Evolutionary conservation across 2,329 filamentous ascomycete species (phyloP).

Genomic region (Penicillium nordicum): DNA sequence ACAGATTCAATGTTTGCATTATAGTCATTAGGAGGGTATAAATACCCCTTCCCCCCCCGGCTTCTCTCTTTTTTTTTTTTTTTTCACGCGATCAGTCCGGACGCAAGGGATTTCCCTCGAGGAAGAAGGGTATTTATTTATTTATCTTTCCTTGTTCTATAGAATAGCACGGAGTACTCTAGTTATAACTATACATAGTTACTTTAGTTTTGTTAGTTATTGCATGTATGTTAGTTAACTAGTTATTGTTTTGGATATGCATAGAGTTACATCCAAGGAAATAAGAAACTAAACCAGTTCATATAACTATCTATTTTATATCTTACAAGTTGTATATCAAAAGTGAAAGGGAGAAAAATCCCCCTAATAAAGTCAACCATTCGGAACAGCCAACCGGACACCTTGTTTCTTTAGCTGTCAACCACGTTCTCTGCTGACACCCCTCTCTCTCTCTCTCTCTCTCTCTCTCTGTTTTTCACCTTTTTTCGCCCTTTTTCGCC

Average conservation of each 20-base stretch:
- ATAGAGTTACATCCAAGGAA: too few relatives aligned
- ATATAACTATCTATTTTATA: too few relatives aligned
- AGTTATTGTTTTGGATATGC: too few relatives aligned
- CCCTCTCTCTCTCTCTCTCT: not conserved
- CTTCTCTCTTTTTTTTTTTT: not conserved
- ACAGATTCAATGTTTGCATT: too few relatives aligned
- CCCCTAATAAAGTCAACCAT: not conserved
- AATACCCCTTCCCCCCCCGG: not conserved
- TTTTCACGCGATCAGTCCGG: constrained; percentile 5
- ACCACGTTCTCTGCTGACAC: constrained; percentile 8
- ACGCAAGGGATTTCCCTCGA: constrained; percentile 3
- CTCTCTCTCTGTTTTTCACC: not conserved
- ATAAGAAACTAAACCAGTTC: not conserved
- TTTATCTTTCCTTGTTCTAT: not conserved
- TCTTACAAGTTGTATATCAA: not conserved
- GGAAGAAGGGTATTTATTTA: constrained; percentile 3
- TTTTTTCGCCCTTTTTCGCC: not conserved
- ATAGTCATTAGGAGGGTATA: not conserved
- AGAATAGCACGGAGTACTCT: not conserved
- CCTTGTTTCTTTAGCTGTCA: constrained; percentile 2
- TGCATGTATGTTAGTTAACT: too few relatives aligned
- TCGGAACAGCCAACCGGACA: constrained; percentile 2
- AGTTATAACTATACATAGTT: not conserved
- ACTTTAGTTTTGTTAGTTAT: not conserved
- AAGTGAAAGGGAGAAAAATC: not conserved